Evolutionary conservation across 1,284 basidiomycete genomes (phyloP), one percentile per base, ranked within the genome.

Genomic region (Rhodotorula glutinis): DNA sequence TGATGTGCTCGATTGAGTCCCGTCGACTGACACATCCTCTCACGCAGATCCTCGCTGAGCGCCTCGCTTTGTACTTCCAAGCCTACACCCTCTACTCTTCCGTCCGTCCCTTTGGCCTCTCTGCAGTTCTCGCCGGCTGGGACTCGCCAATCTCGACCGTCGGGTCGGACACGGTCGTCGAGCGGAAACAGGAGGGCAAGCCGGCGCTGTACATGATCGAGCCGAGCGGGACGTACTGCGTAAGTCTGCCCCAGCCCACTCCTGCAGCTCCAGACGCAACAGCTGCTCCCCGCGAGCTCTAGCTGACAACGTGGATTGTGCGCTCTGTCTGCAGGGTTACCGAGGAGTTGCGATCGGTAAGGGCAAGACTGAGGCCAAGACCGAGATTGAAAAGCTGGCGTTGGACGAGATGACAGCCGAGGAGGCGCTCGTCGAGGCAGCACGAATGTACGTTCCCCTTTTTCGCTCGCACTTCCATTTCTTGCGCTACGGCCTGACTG

Each of bases 81-180:
- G 88, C 90, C 27, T 98, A 97, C 82, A 98, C 96, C 13, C 87
- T 97, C 60, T 98, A 98, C 80, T 97, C 94, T 0, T 97, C 94
- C 30, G 96, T 98, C 43, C 88, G 96, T 33, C 96, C 96, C 0
- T 98, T 98, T 75, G 96, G 96, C 21, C 88, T 95, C 74, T 92
- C 92, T 74, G 88, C 93, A 29, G 89, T 99, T 77, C 81, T 98
- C 25, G 95, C 88, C 51, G 88, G 89, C 4, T 73, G 72, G 72
- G 72, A 73, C 53, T 58, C 70, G 25, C 67, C 70, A 9, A 46
- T 60, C 62, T 25, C 56, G 30, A 63, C 51, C 5, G 64, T 53
- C 14, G 65, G 69, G 19, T 60, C 65, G 14, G 68, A 72, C 58
- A 38, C 56, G 29, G 11, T 63, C 16, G 84, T 95, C 11, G 96